A percentile compares a stretch with the other conserved stretches of the same genome.
Conservation (phyloP, 768 basidiomycete genomes). For the Podaxis sp. region DNA sequence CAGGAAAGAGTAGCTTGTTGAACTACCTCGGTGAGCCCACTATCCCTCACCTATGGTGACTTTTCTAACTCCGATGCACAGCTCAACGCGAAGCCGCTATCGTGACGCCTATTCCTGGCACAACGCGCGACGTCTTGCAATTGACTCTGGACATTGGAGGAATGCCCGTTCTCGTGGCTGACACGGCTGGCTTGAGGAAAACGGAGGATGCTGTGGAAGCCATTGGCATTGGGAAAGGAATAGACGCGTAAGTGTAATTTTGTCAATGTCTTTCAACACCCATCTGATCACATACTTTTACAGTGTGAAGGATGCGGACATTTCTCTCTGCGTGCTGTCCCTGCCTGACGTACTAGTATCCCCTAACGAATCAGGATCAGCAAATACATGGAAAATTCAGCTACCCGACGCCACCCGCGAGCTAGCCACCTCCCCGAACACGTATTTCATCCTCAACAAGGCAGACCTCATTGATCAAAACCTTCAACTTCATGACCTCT, state of each 20-base stretch:
- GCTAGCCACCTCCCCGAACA: conserved; percentile 45
- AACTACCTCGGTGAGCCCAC: conserved; percentile 69
- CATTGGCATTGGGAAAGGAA: conserved; percentile 78
- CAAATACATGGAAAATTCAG: conserved; percentile 11
- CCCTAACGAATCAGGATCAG: not conserved
- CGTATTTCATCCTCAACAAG: conserved; percentile 79
- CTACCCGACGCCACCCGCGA: conserved; percentile 41
- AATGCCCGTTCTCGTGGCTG: conserved; percentile 72
- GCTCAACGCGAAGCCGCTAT: conserved; percentile 88
- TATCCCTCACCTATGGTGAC: not conserved
- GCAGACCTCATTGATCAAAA: conserved; percentile 42
- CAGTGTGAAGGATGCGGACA: conserved; percentile 64
- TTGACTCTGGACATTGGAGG: conserved; percentile 87
- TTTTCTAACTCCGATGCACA: conserved; percentile 21
- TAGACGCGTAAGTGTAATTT: conserved; percentile 47
- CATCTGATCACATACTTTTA: not conserved
- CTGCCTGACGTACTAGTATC: conserved; percentile 40
- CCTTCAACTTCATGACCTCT: not conserved
- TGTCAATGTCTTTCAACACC: not conserved
- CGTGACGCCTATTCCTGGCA: conserved; percentile 83
- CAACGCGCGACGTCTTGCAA: conserved; percentile 84
- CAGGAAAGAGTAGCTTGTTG: conserved; percentile 86
- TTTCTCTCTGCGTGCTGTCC: conserved; percentile 79
- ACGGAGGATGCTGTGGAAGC: conserved; percentile 70
- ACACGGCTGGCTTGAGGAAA: conserved; percentile 80